Evolutionary conservation across 1,284 basidiomycete genomes (phyloP).

Genomic region (Leccinum angustisporum): DNA sequence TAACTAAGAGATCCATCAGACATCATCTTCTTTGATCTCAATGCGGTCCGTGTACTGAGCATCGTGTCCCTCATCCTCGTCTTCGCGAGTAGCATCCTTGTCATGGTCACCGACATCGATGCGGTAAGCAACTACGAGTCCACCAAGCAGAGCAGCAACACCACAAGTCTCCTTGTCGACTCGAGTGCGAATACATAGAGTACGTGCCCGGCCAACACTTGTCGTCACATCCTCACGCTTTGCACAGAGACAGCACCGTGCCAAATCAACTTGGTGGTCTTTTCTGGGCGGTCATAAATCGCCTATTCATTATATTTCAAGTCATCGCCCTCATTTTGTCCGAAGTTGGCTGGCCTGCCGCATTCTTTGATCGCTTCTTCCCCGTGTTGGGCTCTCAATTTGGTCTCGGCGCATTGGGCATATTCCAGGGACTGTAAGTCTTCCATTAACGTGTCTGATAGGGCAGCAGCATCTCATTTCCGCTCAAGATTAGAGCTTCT

Average conservation of each 20-base stretch:
- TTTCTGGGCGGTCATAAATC: slow-evolving; percentile 86
- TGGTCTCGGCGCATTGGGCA: slow-evolving; percentile 81
- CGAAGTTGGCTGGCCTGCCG: slow-evolving; percentile 74
- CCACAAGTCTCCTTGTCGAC: slow-evolving; percentile 40
- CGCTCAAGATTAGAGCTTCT: slow-evolving; percentile 66
- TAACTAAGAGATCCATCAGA: no score
- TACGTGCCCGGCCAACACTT: slow-evolving; percentile 37
- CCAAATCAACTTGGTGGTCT: slow-evolving; percentile 87
- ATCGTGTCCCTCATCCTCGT: slow-evolving; percentile 78
- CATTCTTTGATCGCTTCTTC: slow-evolving; percentile 79
- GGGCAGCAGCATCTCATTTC: slow-evolving; percentile 14
- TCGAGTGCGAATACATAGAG: slow-evolving; percentile 72
- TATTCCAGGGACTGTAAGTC: slow-evolving; percentile 77
- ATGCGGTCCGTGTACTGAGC: slow-evolving; percentile 74
- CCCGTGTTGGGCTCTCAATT: slow-evolving; percentile 80
- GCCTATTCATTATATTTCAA: slow-evolving; percentile 82
- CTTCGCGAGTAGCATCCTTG: slow-evolving; percentile 79
- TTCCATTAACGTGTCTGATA: slow-evolving; percentile 4
- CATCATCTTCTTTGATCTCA: slow-evolving; percentile 73
- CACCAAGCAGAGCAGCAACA: slow-evolving; percentile 38
- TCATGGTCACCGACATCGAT: slow-evolving; percentile 76
- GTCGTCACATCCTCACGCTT: slow-evolving; percentile 10
- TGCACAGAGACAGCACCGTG: slow-evolving; percentile 68
- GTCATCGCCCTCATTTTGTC: slow-evolving; percentile 76
- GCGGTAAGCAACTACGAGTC: slow-evolving; percentile 68